A percentile compares a stretch with the other conserved stretches of the same genome.
phyloP scores from a whole-genome alignment of 2,329 filamentous ascomycete genomes.

The Fusarium sp. region DNA sequence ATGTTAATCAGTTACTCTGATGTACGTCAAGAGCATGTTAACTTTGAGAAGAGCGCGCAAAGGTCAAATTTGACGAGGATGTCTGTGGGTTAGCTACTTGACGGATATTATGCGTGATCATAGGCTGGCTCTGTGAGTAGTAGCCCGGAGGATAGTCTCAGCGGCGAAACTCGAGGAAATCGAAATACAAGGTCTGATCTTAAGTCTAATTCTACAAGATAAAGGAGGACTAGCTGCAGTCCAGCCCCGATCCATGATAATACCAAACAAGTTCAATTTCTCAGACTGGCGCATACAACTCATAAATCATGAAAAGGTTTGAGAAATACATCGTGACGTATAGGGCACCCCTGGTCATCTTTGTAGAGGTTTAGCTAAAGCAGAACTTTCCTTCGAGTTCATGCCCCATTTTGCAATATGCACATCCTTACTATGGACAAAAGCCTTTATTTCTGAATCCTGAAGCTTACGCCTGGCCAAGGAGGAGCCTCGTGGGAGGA shows the following conservation, averaged over 20 bases:
- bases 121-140: no score
- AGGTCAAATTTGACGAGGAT: no score
- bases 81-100: no score
- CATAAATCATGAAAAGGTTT: not conserved
- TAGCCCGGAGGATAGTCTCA: no score
- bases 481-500: not conserved
- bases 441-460: fast-evolving
- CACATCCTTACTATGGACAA: not conserved
- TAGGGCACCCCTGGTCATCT: not conserved
- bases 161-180: no score
- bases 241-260: not conserved
- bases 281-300: not conserved
- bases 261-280: not conserved
- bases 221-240: not conserved
- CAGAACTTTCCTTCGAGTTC: not conserved
- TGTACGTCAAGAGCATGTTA: no score
- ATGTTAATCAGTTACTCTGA: no score
- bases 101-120: no score
- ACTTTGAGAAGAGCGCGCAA: no score
- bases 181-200: no score
- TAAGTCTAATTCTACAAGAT: not conserved
- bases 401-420: not conserved
- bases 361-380: no score
- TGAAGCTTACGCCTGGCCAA: not conserved
- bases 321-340: not conserved